Base-by-base conservation (phyloP, 345 rosid genomes). In the Dimocarpus longan region DNA sequence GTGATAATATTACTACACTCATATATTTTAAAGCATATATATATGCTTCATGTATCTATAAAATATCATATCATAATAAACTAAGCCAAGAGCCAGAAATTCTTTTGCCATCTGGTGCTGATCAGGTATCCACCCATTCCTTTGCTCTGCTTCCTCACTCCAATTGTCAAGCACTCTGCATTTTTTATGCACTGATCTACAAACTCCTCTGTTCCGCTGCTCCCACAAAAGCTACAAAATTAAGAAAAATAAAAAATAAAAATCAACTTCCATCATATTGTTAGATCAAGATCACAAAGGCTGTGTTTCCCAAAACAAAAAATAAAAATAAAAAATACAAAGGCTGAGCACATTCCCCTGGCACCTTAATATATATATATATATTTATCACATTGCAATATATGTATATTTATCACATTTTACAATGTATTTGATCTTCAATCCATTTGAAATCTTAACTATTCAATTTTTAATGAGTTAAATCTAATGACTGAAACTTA, bases 11-110 rank as follows among this genome's bases (percentile, higher is more conserved):
- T 43, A 59, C 21, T 37, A 50, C 66, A 12, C 32, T 68, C 6
- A 43, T 21, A 11, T 66, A 46, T 46, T 40, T 4, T 10, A 1
- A 9, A 50, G 28, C 66, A 62, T 37, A 18, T 50, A 18, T 50
- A 48, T 50, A 18, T 63, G 65, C 43, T 56, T 22, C 3, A 57
- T 57, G 26, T 57, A 32, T 32, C 8, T 44, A 26, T 73, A 74
- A 74, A 37, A 42, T 43, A 10, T 37, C 70, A 60, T 66, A 9
- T 26, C 24, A 62, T 80, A 10, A 0, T 28, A 12, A 68, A 10
- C 68, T 87, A 97, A 70, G 98, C 99, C 80, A 94, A 78, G 54
- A 97, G 98, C 98, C 99, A 97, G 93, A 97, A 97, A 76, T 97
- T 90, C 68, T 92, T 97, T 87, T 90, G 97, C 93, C 95, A 90